Base-by-base conservation (phyloP, 306 rosid species). In the Senna siamea region DNA sequence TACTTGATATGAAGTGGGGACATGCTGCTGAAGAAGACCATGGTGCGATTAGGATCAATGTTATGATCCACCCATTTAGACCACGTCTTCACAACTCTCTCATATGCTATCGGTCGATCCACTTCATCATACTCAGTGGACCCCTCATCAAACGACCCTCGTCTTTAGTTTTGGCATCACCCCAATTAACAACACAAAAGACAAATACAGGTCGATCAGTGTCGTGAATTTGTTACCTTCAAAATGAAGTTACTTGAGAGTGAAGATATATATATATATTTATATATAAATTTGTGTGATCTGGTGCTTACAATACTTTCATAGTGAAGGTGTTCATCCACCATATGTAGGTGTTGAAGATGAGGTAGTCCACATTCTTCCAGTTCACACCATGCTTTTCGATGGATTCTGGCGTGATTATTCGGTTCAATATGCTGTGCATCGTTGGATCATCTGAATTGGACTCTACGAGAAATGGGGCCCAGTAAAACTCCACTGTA, bases 1-100 rank as follows among this genome's bases (percentile, higher is more conserved):
- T 87, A 94, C 99, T 87, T 94, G 87, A 94, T 89, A 72, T 94
- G 99, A 47, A 91, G 97, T 78, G 99, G 99, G 18, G 99, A 94
- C 93, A 79, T 92, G 95, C 95, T 89, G 52, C 44, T 78, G 79
- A 94, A 94, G 83, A 92, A 94, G 55, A 94, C 89, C 1, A 81
- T 87, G 68, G 99, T 94, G 5, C 87, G 89, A 34, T 85, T 87
- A 19, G 96, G 92, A 78, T 94, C 82, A 23, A 94, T 81, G 75
- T 94, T 92, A 37, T 80, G 51, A 23, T 92, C 89, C 18, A 89
- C 95, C 96, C 94, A 94, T 58, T 76, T 87, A 10, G 92, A 83
- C 99, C 99, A 94, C 0, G 97, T 94, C 7, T 32, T 81, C 68
- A 94, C 52, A 41, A 94, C 97, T 77, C 88, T 88, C 69, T 34